A percentile compares a stretch with the other conserved stretches of the same genome.
phyloP scores from a whole-genome alignment of 148 eudicot species.

The Camellia lanceoleosa region DNA sequence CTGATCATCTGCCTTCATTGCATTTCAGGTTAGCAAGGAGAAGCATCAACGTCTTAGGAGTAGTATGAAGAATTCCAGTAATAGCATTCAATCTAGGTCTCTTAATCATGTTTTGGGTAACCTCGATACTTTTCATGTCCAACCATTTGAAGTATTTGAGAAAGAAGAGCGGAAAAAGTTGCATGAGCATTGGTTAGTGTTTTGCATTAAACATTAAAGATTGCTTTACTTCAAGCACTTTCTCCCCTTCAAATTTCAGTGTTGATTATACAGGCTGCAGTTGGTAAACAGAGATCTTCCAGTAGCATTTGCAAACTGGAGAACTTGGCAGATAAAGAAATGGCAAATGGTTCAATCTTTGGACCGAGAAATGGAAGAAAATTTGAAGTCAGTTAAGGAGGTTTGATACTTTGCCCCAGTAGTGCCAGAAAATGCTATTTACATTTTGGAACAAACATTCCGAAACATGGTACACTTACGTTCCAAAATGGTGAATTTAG shows the following conservation, averaged over 20 bases:
- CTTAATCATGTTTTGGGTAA: conserved; percentile 82
- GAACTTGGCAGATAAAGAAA: conserved; percentile 37
- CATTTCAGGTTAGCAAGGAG: conserved; percentile 77
- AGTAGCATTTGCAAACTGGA: conserved; percentile 50
- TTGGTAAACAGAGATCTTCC: conserved; percentile 72
- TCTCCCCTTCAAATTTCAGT: conserved; percentile 9
- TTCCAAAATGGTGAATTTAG: too few relatives aligned
- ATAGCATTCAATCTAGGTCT: conserved; percentile 67
- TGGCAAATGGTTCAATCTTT: conserved; percentile 32
- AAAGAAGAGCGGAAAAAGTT: conserved; percentile 81
- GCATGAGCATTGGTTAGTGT: conserved; percentile 53
- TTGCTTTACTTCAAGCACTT: conserved; percentile 1
- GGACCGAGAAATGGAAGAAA: conserved; percentile 64
- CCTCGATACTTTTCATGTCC: conserved; percentile 57
- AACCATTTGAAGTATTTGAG: conserved; percentile 83
- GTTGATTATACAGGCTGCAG: conserved; percentile 48
- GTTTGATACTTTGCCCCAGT: conserved; percentile 28
- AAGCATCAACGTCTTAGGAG: conserved; percentile 84
- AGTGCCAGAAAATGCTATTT: too few relatives aligned
- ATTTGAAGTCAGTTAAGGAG: conserved; percentile 36
- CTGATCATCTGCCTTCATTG: conserved; percentile 14
- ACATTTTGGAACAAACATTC: too few relatives aligned
- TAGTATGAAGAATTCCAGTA: conserved; percentile 77
- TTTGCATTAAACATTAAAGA: background rate
- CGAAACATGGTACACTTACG: too few relatives aligned